phyloP scores from a whole-genome alignment of 164 flowering plant species.

The Chloranthus sessilifolius region DNA sequence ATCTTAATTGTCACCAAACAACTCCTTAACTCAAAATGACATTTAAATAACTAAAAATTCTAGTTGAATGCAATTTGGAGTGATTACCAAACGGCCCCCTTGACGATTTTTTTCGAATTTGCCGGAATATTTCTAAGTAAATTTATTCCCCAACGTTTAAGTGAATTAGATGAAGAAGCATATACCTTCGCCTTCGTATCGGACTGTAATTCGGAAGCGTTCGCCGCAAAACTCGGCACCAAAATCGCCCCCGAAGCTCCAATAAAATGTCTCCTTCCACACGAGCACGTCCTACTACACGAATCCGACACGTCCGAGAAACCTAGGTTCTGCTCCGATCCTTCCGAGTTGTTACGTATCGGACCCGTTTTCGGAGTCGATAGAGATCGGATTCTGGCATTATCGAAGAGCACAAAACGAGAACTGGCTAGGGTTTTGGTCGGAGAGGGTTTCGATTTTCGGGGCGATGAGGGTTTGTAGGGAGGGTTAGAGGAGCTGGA shows the following conservation, averaged over 20 bases:
- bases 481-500: too few species aligned
- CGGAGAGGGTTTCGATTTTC: too few species aligned
- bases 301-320: too few species aligned
- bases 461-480: background rate
- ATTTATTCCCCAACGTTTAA: too few species aligned
- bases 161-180: background rate
- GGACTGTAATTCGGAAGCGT: slow-evolving; percentile 16
- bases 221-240: slow-evolving; percentile 19
- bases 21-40: too few species aligned
- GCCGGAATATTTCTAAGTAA: too few species aligned
- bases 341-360: background rate
- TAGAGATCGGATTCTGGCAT: background rate
- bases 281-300: slow-evolving; percentile 21
- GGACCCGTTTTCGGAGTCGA: background rate
- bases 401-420: background rate
- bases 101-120: too few species aligned
- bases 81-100: too few species aligned
- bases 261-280: slow-evolving; percentile 43
- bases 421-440: background rate
- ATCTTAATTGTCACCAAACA: too few species aligned
- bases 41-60: too few species aligned
- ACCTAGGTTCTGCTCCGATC: background rate
- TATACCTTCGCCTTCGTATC: slow-evolving; percentile 23
- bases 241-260: slow-evolving; percentile 25
- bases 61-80: too few species aligned